Percentiles rank a stretch among this genome's conserved stretches.
These are phyloP conservation scores for Moelleriella libera DNA, from an alignment of 2,329 filamentous ascomycete genomes.

Conservation along the genomic window DNA sequence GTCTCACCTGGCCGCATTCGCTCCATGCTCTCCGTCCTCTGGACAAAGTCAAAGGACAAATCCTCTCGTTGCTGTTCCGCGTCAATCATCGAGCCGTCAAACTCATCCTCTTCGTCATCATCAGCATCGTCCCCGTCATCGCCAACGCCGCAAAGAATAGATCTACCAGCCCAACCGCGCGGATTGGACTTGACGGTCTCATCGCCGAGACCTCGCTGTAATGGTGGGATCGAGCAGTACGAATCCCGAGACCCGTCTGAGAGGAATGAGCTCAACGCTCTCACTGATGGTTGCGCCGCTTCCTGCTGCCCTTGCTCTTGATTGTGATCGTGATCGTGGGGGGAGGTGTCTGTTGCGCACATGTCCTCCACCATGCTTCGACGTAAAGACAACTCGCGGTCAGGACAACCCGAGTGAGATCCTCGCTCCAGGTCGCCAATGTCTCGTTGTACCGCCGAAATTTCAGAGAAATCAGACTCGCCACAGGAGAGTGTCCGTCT, in stretches of 20 bases:
- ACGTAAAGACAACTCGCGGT: background rate
- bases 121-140: conserved; percentile 26
- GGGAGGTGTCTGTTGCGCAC: no score
- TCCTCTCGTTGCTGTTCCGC: conserved; percentile 10
- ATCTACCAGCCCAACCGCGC: conserved; percentile 35
- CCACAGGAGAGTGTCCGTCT: background rate
- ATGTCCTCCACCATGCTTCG: background rate
- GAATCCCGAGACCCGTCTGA: conserved; percentile 56
- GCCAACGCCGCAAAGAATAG: conserved; percentile 36
- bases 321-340: background rate
- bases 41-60: conserved; percentile 39
- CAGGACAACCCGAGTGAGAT: background rate
- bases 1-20: conserved; percentile 22
- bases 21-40: conserved; percentile 38
- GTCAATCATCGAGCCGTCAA: background rate
- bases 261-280: conserved; percentile 31
- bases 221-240: conserved; percentile 62
- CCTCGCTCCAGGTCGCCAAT: background rate
- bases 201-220: conserved; percentile 51
- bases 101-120: conserved; percentile 8
- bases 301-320: conserved; percentile 4
- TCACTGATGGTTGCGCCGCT: conserved; percentile 13
- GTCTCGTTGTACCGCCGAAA: no score
- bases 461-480: background rate
- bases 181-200: conserved; percentile 23